Evolutionary conservation across 768 basidiomycete genomes (phyloP).

Genomic region (Termitomyces sp.): DNA sequence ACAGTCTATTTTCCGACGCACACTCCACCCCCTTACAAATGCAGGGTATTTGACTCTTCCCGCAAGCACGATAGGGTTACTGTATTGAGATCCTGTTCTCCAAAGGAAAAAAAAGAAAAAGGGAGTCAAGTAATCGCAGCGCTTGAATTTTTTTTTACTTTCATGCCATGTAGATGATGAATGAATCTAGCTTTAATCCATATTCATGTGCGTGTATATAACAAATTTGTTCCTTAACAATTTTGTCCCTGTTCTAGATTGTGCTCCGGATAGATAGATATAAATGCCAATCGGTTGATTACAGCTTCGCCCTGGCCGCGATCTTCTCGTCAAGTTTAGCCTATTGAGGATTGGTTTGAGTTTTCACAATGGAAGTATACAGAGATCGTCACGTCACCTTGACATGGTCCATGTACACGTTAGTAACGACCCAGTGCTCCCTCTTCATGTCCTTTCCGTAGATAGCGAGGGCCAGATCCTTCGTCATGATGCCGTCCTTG

Average conservation of each 20-base stretch:
- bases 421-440: conserved; percentile 95
- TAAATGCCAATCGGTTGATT: background rate
- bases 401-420: conserved; percentile 90
- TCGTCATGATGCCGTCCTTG: conserved; percentile 89
- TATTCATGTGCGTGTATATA: background rate
- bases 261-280: background rate
- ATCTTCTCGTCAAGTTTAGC: conserved; percentile 15
- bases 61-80: too few relatives aligned
- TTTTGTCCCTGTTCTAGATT: background rate
- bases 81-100: too few relatives aligned
- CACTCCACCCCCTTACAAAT: background rate
- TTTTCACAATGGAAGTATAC: background rate
- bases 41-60: too few relatives aligned
- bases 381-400: conserved; percentile 48
- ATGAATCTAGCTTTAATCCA: background rate
- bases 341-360: background rate
- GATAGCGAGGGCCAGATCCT: conserved; percentile 93
- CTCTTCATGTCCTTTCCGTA: conserved; percentile 88
- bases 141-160: background rate
- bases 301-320: conserved; percentile 7
- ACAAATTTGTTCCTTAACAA: background rate
- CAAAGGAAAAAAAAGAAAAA: background rate
- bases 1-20: too few relatives aligned
- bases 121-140: background rate
- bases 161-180: background rate